A percentile compares a stretch with the other conserved stretches of the same genome.
Evolutionary conservation across 1,284 basidiomycete genomes (phyloP).

Genomic region (Puccinia hordei): DNA sequence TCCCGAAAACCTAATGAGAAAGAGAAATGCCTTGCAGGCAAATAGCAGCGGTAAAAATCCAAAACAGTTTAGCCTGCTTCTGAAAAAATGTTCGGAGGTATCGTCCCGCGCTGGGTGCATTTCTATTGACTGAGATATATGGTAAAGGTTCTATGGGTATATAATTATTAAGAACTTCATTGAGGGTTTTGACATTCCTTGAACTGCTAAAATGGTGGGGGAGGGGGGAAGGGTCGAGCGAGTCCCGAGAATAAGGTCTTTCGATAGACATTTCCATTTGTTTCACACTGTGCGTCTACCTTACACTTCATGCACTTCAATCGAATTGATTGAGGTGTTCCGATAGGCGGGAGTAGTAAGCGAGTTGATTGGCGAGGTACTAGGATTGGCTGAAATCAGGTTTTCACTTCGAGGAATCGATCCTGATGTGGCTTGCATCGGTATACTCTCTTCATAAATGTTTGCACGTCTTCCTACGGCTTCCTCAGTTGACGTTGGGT

Average conservation of each 20-base stretch:
- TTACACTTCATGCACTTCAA: background rate
- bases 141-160: background rate
- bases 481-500: conserved; percentile 28
- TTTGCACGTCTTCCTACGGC: conserved; percentile 25
- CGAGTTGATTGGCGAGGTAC: background rate
- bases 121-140: background rate
- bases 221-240: background rate
- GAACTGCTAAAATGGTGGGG: background rate
- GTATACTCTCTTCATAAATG: conserved; percentile 39
- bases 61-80: no score
- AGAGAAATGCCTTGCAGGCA: background rate
- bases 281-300: conserved; percentile 1
- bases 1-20: background rate
- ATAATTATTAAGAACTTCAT: background rate
- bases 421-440: conserved; percentile 25
- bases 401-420: conserved; percentile 1
- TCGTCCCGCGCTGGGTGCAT: no score
- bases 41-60: no score
- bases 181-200: background rate
- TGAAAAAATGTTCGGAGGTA: background rate
- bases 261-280: background rate
- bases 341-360: background rate
- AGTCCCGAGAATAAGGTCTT: background rate
- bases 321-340: background rate
- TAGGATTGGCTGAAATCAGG: background rate